phyloP scores from a whole-genome alignment of 1,139 yeast genomes.

The Candida glucosophila region DNA sequence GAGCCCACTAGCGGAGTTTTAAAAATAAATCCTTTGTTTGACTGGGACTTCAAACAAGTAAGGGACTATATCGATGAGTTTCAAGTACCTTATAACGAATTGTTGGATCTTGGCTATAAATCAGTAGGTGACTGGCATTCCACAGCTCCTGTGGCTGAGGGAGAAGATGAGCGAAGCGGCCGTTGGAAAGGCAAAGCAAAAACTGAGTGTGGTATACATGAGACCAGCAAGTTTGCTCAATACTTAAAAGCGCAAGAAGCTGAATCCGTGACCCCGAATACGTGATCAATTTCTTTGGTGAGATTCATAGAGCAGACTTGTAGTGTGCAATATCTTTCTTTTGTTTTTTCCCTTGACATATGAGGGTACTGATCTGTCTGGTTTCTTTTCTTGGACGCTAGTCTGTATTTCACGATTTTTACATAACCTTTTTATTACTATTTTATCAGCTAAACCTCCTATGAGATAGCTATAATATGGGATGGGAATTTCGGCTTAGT shows the following conservation, averaged over 20 bases:
- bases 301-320: no score
- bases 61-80: slow-evolving; percentile 58
- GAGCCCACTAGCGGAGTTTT: slow-evolving; percentile 62
- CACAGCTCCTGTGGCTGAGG: slow-evolving; percentile 80
- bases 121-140: slow-evolving; percentile 96
- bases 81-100: slow-evolving; percentile 76
- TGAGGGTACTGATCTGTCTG: no score
- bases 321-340: no score
- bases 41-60: slow-evolving; percentile 75
- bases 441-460: no score
- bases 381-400: no score
- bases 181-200: slow-evolving; percentile 92
- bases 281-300: no score
- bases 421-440: no score
- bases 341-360: no score
- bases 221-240: slow-evolving; percentile 62
- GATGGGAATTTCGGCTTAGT: no score
- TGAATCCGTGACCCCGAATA: no score
- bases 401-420: no score
- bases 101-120: slow-evolving; percentile 80
- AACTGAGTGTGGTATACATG: slow-evolving; percentile 95
- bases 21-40: slow-evolving; percentile 83
- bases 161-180: slow-evolving; percentile 93
- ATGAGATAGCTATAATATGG: no score
- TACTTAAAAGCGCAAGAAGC: slow-evolving; percentile 28